These are phyloP conservation scores for Phialocephala subalpina DNA, from an alignment of 2,329 filamentous ascomycete genomes.

Conservation along the genomic window DNA sequence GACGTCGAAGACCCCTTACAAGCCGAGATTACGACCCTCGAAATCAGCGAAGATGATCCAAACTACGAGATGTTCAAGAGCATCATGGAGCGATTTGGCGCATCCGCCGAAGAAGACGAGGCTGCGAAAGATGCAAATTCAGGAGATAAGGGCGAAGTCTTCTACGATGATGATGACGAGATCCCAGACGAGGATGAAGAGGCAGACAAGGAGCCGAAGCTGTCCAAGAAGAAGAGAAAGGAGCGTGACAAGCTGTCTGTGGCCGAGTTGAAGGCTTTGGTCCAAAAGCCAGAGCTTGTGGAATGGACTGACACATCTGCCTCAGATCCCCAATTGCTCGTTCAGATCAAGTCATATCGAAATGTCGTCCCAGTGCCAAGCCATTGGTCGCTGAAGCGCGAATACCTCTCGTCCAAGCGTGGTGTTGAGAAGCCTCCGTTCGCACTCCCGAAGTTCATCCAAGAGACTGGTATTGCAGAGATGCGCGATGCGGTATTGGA, in stretches of 20 bases:
- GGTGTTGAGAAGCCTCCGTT: conserved; percentile 97
- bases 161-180: conserved; percentile 83
- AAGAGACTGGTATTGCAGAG: conserved; percentile 95
- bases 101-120: conserved; percentile 67
- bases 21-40: conserved; percentile 53
- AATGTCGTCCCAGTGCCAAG: conserved; percentile 94
- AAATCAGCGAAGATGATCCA: conserved; percentile 73
- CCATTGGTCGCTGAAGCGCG: conserved; percentile 96
- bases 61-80: conserved; percentile 85
- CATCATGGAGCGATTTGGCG: conserved; percentile 82
- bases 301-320: conserved; percentile 98
- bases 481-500: conserved; percentile 97
- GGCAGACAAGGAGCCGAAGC: conserved; percentile 66
- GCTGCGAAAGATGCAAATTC: conserved; percentile 69
- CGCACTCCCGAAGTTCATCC: conserved; percentile 92
- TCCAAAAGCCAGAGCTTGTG: conserved; percentile 90
- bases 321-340: conserved; percentile 84
- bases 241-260: conserved; percentile 91
- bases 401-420: conserved; percentile 95
- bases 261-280: conserved; percentile 92
- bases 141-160: conserved; percentile 84
- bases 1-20: conserved; percentile 51
- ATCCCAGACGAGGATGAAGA: conserved; percentile 87
- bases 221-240: conserved; percentile 97
- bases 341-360: conserved; percentile 93